phyloP scores from a whole-genome alignment of 306 rosid species.

The Quercus suber region DNA sequence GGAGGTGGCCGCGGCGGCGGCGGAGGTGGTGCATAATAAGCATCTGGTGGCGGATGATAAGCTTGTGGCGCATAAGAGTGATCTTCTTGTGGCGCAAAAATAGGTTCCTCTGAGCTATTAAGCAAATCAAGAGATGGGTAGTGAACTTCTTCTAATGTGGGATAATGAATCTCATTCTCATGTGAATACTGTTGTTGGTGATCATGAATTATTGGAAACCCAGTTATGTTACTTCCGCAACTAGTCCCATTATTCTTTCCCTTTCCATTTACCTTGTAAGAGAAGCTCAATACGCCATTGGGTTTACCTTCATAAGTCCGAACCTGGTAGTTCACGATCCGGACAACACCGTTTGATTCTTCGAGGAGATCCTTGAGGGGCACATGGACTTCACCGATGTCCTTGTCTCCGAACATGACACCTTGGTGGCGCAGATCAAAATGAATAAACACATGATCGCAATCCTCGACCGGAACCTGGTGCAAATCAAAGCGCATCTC shows the following conservation, averaged over 20 bases:
- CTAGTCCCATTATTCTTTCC: neutral
- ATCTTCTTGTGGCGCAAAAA: neutral
- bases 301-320: slow-evolving; percentile 36
- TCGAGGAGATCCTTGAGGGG: slow-evolving; percentile 30
- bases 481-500: slow-evolving; percentile 23
- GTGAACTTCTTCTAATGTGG: neutral
- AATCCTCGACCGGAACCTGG: slow-evolving; percentile 13
- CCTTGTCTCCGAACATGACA: slow-evolving; percentile 35
- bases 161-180: slow-evolving; percentile 11
- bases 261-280: slow-evolving; percentile 26
- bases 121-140: slow-evolving; percentile 6
- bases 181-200: too few species aligned
- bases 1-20: slow-evolving; percentile 3
- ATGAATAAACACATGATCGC: slow-evolving; percentile 21
- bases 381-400: slow-evolving; percentile 43
- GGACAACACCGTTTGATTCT: slow-evolving; percentile 7
- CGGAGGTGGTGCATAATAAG: slow-evolving; percentile 6
- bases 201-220: slow-evolving; percentile 30
- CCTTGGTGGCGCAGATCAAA: slow-evolving; percentile 51
- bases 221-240: slow-evolving; percentile 7
- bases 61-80: neutral
- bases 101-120: neutral
- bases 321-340: slow-evolving; percentile 46
- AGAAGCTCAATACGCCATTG: slow-evolving; percentile 46
- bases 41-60: neutral